A percentile compares a stretch with the other conserved stretches of the same genome.
Evolutionary conservation across 176 grass and related monocot species (phyloP).

Genomic region (Musa beccarii): DNA sequence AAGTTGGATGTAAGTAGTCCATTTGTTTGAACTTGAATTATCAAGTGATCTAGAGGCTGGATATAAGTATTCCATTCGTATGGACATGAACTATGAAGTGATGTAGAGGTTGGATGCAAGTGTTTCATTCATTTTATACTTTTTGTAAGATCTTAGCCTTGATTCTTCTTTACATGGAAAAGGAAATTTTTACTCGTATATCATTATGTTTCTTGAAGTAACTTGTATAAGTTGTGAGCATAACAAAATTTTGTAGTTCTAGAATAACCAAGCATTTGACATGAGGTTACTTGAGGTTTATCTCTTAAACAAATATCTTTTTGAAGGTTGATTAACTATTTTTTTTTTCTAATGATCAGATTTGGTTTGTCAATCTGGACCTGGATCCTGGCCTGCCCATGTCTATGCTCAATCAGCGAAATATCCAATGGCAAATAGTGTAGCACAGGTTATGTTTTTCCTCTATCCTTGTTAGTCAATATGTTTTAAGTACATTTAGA

Average conservation of each 20-base stretch:
- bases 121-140: no score
- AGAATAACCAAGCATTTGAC: neutral
- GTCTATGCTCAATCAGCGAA: conserved; percentile 80
- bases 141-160: neutral
- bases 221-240: no score
- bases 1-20: no score
- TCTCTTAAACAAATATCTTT: neutral
- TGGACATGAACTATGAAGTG: no score
- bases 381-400: conserved; percentile 76
- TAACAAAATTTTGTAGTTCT: neutral
- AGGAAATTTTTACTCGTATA: neutral
- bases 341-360: conserved; percentile 40
- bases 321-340: neutral
- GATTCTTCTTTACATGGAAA: neutral
- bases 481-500: conserved; percentile 7
- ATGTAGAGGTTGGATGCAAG: no score
- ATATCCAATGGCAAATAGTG: conserved; percentile 99
- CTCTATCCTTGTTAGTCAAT: neutral
- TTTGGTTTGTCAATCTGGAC: conserved; percentile 99
- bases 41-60: no score
- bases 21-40: no score
- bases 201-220: neutral
- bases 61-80: no score
- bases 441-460: conserved; percentile 64
- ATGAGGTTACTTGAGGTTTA: neutral